These are phyloP conservation scores for Aspergillus amoenus DNA, from an alignment of 2,329 filamentous ascomycete species.

Conservation along the genomic window DNA sequence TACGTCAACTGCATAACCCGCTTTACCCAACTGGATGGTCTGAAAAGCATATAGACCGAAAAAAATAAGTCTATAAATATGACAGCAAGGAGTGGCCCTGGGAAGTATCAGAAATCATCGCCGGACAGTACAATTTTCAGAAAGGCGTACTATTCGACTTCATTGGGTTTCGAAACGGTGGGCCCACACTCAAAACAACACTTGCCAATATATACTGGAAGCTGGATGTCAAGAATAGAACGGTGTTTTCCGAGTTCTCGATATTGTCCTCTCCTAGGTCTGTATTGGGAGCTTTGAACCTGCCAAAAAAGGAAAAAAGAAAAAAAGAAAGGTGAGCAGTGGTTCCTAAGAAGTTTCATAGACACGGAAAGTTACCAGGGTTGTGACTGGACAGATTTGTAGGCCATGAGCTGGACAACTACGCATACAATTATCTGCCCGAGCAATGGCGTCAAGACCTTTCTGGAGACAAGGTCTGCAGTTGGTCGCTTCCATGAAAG, in stretches of 20 bases:
- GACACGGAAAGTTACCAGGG: constrained; percentile 60
- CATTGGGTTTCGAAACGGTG: constrained; percentile 81
- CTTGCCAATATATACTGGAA: constrained; percentile 94
- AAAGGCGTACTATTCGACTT: constrained; percentile 68
- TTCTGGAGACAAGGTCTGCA: constrained; percentile 85
- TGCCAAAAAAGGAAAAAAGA: constrained; percentile 24
- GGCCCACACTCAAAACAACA: constrained; percentile 85
- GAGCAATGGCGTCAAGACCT: constrained; percentile 83
- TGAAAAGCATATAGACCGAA: constrained; percentile 76
- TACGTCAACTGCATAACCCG: constrained; percentile 82
- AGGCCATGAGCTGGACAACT: constrained; percentile 71
- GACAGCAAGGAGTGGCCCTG: constrained; percentile 80
- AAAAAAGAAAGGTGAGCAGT: constrained; percentile 16
- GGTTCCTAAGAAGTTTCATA: background rate
- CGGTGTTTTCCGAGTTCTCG: constrained; percentile 89
- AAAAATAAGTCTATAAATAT: constrained; percentile 67
- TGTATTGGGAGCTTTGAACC: constrained; percentile 76
- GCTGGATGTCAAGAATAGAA: constrained; percentile 83
- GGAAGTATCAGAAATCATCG: constrained; percentile 4
- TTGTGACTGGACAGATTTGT: constrained; percentile 72
- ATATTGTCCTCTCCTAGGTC: constrained; percentile 79
- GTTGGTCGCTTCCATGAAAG: constrained; percentile 85
- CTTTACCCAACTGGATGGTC: constrained; percentile 67
- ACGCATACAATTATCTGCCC: constrained; percentile 86
- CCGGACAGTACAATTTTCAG: background rate